A percentile compares a stretch with the other conserved stretches of the same genome.
phyloP scores from a whole-genome alignment of 2,329 filamentous ascomycete genomes.

The Xylaria sp. region DNA sequence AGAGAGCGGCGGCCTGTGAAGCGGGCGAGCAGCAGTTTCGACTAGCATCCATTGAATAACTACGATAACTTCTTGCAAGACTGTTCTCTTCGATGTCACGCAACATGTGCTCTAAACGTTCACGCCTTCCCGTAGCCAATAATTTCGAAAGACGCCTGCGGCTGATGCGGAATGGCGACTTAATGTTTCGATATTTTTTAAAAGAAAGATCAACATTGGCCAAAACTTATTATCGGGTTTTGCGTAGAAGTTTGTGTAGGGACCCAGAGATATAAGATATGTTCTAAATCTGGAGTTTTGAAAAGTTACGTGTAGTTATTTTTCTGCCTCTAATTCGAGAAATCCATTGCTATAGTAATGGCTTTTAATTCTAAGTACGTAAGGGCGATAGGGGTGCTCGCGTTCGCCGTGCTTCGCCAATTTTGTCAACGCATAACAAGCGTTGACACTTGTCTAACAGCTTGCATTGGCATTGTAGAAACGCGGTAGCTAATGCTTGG shows the following conservation, averaged over 20 bases:
- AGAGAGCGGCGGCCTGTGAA: background rate
- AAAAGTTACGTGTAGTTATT: background rate
- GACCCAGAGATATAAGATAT: background rate
- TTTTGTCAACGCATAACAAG: background rate
- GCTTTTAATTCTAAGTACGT: background rate
- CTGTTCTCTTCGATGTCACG: background rate
- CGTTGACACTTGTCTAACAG: background rate
- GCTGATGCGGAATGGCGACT: background rate
- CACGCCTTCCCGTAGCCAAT: background rate
- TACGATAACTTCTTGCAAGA: background rate
- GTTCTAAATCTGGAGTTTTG: background rate
- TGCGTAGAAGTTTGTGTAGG: background rate
- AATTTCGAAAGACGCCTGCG: background rate
- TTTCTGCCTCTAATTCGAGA: background rate
- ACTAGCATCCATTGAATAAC: background rate
- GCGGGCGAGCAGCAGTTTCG: background rate
- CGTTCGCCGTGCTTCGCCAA: background rate
- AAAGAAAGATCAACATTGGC: background rate
- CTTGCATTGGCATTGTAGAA: background rate
- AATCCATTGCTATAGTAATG: background rate
- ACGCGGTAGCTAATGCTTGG: background rate
- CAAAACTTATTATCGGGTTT: background rate
- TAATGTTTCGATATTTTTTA: background rate
- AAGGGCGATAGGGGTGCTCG: background rate
- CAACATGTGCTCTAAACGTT: background rate